Base-by-base conservation (phyloP, 441 rosid species). In the Codiaeum variegatum region DNA sequence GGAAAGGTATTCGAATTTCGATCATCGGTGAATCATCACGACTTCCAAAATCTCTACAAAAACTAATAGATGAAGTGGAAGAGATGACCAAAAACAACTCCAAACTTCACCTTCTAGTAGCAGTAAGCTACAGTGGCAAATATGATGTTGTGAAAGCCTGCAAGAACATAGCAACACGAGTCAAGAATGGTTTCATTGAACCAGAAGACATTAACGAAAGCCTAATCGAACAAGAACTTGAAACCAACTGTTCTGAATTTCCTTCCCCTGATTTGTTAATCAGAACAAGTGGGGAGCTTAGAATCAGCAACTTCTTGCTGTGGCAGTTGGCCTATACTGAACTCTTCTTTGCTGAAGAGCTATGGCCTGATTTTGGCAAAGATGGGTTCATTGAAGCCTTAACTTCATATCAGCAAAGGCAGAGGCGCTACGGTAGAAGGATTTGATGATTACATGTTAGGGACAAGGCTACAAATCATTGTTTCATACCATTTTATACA, bases 281-380 rank as follows among this genome's bases (percentile, higher is more conserved):
- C 31, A 75, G 94, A 80, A 88, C 96, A 3, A 91, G 92, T 0
- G 90, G 92, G 19, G 98, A 89, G 76, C 85, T 85, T 6, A 68
- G 98, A 76, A 86, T 91, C 58, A 94, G 93, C 77, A 90, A 90
- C 84, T 94, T 91, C 83, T 83, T 90, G 82, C 66, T 90, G 62
- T 91, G 93, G 93, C 94, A 91, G 19, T 74, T 90, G 72, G 97
- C 97, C 36, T 88, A 91, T 68, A 89, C 97, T 0, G 97, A 94
- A 66, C 88, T 94, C 24, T 89, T 81, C 83, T 89, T 91, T 29
- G 85, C 76, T 8, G 83, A 80, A 63, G 69, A 88, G 0, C 82
- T 89, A 0, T 91, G 97, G 97, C 98, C 98, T 59, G 96, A 91
- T 83, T 91, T 91, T 31, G 88, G 93, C 36, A 77, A 86, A 56